These are phyloP conservation scores for Grammothele lineata DNA, from an alignment of 768 basidiomycete genomes.

Conservation along the genomic window DNA sequence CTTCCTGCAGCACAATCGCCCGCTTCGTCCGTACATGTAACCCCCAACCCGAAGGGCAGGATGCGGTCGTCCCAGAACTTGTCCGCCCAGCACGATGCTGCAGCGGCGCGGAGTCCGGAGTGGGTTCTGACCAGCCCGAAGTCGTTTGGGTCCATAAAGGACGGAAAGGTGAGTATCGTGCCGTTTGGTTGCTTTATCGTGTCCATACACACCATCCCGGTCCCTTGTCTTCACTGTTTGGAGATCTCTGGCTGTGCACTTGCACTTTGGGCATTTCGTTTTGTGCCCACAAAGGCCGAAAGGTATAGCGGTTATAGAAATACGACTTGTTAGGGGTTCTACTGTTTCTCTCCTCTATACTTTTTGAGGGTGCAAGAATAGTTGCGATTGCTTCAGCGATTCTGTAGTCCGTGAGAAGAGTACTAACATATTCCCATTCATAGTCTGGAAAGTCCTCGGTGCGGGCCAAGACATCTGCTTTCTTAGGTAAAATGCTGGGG, in stretches of 20 bases:
- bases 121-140: conserved; percentile 26
- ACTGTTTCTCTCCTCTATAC: too few relatives aligned
- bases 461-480: conserved; percentile 73
- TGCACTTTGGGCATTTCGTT: too few relatives aligned
- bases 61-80: conserved; percentile 12
- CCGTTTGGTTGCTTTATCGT: conserved; percentile 1
- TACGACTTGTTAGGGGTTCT: too few relatives aligned
- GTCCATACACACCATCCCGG: conserved; percentile 10
- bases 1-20: conserved; percentile 13
- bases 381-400: not conserved
- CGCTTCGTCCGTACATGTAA: conserved; percentile 10
- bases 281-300: too few relatives aligned
- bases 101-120: conserved; percentile 16
- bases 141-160: conserved; percentile 27
- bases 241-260: too few relatives aligned
- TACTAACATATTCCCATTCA: not conserved
- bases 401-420: too few relatives aligned
- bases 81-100: conserved; percentile 8
- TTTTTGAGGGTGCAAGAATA: too few relatives aligned
- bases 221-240: too few relatives aligned
- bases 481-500: conserved; percentile 77
- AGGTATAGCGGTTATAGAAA: too few relatives aligned
- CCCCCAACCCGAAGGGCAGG: conserved; percentile 20
- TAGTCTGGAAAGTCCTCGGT: conserved; percentile 60
- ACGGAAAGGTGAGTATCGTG: conserved; percentile 39